A percentile compares a stretch with the other conserved stretches of the same genome.
These are phyloP conservation scores for Coemansia sp. DNA, from an alignment of 192 early-diverging fungal genomes.

Conservation along the genomic window DNA sequence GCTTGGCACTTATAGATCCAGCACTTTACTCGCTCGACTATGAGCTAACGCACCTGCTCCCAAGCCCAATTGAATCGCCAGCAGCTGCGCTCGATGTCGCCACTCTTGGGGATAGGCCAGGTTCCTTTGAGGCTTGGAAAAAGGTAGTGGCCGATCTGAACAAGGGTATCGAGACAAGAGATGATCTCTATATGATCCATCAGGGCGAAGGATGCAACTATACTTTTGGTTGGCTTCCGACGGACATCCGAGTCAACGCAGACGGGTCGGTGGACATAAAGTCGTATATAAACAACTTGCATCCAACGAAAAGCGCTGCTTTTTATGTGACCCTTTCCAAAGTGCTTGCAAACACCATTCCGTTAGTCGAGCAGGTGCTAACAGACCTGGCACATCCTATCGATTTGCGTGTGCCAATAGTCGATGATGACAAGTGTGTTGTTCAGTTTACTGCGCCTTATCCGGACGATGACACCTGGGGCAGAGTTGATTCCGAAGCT, in stretches of 20 bases:
- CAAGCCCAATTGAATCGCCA: constrained; percentile 3
- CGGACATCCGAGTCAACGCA: constrained; percentile 52
- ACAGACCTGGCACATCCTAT: constrained; percentile 12
- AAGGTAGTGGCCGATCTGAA: neutral
- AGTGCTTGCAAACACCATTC: constrained; percentile 54
- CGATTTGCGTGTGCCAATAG: neutral
- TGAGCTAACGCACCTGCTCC: constrained; percentile 4
- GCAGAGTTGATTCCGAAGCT: neutral
- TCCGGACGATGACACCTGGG: neutral
- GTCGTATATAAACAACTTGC: constrained; percentile 72
- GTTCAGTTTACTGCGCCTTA: constrained; percentile 1
- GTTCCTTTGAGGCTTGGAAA: neutral
- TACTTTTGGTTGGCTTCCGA: constrained; percentile 58
- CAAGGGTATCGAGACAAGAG: neutral
- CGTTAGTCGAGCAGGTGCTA: constrained; percentile 60
- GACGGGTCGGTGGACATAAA: constrained; percentile 41
- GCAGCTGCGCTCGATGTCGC: neutral
- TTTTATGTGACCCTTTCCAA: constrained; percentile 52
- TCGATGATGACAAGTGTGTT: neutral
- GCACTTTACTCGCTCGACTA: neutral
- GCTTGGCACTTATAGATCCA: neutral
- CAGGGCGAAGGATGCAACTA: neutral
- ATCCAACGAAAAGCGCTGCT: constrained; percentile 40
- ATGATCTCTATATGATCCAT: neutral
- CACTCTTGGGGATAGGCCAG: neutral